Conservation (phyloP, 2,329 filamentous ascomycete species). For the Talaromyces sp. region DNA sequence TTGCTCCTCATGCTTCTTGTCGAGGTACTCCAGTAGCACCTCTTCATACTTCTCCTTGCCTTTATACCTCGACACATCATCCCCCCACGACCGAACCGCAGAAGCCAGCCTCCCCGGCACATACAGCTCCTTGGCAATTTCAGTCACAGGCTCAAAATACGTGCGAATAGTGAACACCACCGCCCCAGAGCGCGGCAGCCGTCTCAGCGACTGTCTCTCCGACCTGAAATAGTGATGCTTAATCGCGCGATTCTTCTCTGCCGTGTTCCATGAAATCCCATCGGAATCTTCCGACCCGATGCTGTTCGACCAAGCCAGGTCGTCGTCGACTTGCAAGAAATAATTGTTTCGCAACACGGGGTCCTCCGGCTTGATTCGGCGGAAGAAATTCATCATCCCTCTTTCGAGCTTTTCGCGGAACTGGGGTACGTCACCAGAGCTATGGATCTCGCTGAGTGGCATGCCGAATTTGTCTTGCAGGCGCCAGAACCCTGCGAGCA, state of each 20-base stretch:
- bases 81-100: conserved; percentile 75
- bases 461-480: conserved; percentile 77
- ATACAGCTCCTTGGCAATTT: conserved; percentile 65
- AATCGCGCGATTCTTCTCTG: conserved; percentile 68
- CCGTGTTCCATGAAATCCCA: conserved; percentile 67
- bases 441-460: conserved; percentile 74
- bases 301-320: conserved; percentile 68
- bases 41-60: conserved; percentile 69
- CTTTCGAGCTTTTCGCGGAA: conserved; percentile 68
- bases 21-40: conserved; percentile 71
- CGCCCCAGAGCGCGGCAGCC: conserved; percentile 55
- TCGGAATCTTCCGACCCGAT: conserved; percentile 68
- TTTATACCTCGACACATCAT: conserved; percentile 73
- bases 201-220: conserved; percentile 65
- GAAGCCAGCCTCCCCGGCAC: conserved; percentile 75
- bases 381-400: conserved; percentile 79
- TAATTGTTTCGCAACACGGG: conserved; percentile 72
- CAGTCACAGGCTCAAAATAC: conserved; percentile 69
- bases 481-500: conserved; percentile 80
- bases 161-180: conserved; percentile 74
- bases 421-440: conserved; percentile 68
- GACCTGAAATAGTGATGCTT: conserved; percentile 72
- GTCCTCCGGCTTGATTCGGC: conserved; percentile 63
- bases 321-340: conserved; percentile 81
- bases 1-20: conserved; percentile 70